These are phyloP conservation scores for Xylariaceae sp. DNA, from an alignment of 2,329 filamentous ascomycete genomes.

Conservation along the genomic window DNA sequence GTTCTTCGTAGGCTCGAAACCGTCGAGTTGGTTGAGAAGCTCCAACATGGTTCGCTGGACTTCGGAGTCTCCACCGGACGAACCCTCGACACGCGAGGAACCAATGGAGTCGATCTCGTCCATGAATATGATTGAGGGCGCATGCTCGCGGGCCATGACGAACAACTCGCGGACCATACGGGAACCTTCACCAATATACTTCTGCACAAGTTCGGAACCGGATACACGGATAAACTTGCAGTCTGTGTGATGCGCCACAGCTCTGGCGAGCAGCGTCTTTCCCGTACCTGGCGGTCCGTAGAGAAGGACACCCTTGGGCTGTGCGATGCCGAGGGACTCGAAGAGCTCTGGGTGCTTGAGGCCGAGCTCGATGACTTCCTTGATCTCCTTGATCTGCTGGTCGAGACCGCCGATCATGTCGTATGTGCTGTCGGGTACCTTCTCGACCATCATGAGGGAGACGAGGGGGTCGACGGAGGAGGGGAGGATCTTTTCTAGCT, in stretches of 20 bases:
- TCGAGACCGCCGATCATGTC: constrained; percentile 99
- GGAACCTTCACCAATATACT: constrained; percentile 97
- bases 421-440: constrained; percentile 99
- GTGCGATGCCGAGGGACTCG: constrained; percentile 97
- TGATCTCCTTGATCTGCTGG: constrained; percentile 99
- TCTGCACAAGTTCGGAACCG: constrained; percentile 94
- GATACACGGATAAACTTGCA: constrained; percentile 99
- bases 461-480: constrained; percentile 98
- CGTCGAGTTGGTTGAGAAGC: constrained; percentile 95
- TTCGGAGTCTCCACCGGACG: constrained; percentile 92
- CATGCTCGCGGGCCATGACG: constrained; percentile 98
- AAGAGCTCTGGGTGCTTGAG: constrained; percentile 98
- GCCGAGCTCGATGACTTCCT: constrained; percentile 98
- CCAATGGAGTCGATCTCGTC: constrained; percentile 99
- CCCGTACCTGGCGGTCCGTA: constrained; percentile 97
- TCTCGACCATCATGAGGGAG: constrained; percentile 99
- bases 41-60: constrained; percentile 99
- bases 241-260: constrained; percentile 96
- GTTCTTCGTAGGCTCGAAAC: constrained; percentile 98
- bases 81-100: constrained; percentile 93
- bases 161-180: constrained; percentile 99
- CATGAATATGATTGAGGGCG: constrained; percentile 99
- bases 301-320: constrained; percentile 94
- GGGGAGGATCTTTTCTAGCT: constrained; percentile 96
- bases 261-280: constrained; percentile 91